A percentile compares a stretch with the other conserved stretches of the same genome.
Conservation (phyloP, 2,329 filamentous ascomycete genomes). For the Alternaria sp. region DNA sequence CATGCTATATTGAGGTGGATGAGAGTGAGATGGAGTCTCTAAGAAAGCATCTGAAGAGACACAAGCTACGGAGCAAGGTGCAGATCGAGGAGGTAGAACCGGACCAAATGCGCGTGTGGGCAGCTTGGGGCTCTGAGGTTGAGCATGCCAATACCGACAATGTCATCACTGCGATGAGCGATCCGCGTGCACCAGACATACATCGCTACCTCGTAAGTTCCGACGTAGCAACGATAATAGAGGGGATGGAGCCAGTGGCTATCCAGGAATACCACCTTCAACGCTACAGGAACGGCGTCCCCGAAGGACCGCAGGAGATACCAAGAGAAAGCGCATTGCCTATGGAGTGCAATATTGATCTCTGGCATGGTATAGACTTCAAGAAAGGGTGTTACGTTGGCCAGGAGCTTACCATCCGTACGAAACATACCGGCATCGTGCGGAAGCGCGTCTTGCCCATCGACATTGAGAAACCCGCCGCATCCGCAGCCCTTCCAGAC, state of each 20-base stretch:
- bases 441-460: conserved; percentile 88
- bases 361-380: conserved; percentile 86
- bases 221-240: background rate
- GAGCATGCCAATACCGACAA: conserved; percentile 7
- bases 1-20: conserved; percentile 85
- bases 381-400: conserved; percentile 96
- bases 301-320: conserved; percentile 86
- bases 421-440: conserved; percentile 91
- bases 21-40: conserved; percentile 67
- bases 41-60: conserved; percentile 77
- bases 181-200: conserved; percentile 30
- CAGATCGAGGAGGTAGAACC: conserved; percentile 67
- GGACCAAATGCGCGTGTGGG: conserved; percentile 72
- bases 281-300: conserved; percentile 78
- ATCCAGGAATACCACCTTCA: conserved; percentile 70
- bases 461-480: conserved; percentile 63
- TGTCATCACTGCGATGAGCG: conserved; percentile 20
- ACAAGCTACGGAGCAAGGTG: conserved; percentile 85
- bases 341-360: conserved; percentile 87
- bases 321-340: conserved; percentile 74
- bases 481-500: conserved; percentile 44
- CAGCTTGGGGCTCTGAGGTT: conserved; percentile 66
- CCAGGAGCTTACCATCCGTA: conserved; percentile 95
- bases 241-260: conserved; percentile 30
- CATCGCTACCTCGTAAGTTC: conserved; percentile 10